Conservation (phyloP, 1,284 basidiomycete species). For the Peniophora sp. region DNA sequence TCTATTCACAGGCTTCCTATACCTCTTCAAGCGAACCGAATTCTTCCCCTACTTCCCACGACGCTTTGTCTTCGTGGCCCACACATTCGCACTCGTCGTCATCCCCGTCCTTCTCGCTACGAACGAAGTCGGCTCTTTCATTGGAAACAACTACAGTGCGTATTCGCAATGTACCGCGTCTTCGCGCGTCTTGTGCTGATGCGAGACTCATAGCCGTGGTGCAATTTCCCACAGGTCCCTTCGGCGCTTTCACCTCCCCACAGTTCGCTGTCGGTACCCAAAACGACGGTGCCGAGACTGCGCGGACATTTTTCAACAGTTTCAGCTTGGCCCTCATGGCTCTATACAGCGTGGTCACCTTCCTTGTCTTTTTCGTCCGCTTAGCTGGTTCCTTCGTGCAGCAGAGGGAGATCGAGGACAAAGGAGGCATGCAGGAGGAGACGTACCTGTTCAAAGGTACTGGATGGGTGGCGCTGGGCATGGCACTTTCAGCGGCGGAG, state of each 20-base stretch:
- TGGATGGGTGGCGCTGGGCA: constrained; percentile 51
- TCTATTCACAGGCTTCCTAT: constrained; percentile 48
- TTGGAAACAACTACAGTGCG: constrained; percentile 52
- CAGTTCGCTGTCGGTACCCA: constrained; percentile 36
- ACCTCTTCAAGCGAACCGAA: constrained; percentile 36
- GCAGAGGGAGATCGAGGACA: constrained; percentile 42
- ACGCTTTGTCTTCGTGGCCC: constrained; percentile 35
- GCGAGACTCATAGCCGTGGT: constrained; percentile 1
- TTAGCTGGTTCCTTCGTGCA: constrained; percentile 40
- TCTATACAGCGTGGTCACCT: constrained; percentile 47
- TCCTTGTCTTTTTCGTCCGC: constrained; percentile 50
- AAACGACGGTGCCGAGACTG: constrained; percentile 23
- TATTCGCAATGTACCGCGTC: no score
- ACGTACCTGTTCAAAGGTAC: constrained; percentile 49
- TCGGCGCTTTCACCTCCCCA: constrained; percentile 6
- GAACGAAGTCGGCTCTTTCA: constrained; percentile 58
- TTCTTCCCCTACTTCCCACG: constrained; percentile 46
- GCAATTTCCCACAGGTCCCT: constrained; percentile 3
- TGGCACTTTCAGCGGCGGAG: constrained; percentile 58
- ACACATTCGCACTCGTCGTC: constrained; percentile 38
- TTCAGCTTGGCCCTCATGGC: constrained; percentile 51
- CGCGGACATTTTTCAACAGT: constrained; percentile 52
- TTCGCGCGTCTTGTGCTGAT: no score
- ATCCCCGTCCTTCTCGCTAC: constrained; percentile 46
- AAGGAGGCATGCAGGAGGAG: constrained; percentile 30